phyloP scores from a whole-genome alignment of 768 basidiomycete species.

The Auriculariales sp. region DNA sequence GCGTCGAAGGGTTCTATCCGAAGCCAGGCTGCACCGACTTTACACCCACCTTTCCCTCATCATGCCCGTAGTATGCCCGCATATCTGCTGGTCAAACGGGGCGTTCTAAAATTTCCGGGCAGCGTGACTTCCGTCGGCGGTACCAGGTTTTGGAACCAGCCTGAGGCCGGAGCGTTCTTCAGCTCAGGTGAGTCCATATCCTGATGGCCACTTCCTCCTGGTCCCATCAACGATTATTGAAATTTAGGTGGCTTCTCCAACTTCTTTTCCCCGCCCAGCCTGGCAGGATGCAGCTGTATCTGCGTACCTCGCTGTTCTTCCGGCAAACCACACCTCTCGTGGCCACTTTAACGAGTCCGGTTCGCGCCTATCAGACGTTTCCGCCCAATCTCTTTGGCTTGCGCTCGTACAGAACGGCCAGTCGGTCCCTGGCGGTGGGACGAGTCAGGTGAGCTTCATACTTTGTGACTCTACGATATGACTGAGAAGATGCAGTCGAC shows the following conservation, averaged over 20 bases:
- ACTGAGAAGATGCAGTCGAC: conserved; percentile 10
- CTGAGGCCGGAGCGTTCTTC: conserved; percentile 9
- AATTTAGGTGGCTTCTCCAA: conserved; percentile 27
- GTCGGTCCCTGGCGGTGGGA: too few species aligned
- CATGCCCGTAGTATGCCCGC: conserved; percentile 7
- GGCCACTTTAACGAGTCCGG: conserved; percentile 3
- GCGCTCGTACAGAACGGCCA: conserved; percentile 5
- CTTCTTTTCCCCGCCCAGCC: conserved; percentile 24
- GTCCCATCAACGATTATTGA: too few species aligned
- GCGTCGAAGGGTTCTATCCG: conserved; percentile 9
- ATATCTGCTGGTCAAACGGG: background rate
- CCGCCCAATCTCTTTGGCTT: conserved; percentile 9
- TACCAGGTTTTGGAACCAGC: conserved; percentile 5
- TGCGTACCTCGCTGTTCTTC: conserved; percentile 12
- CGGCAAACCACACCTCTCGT: background rate
- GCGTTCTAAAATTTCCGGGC: background rate
- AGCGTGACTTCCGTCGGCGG: conserved; percentile 9
- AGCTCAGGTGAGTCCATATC: conserved; percentile 10
- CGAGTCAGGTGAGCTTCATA: too few species aligned
- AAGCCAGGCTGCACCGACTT: conserved; percentile 6
- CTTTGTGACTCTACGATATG: too few species aligned
- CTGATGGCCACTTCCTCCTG: too few species aligned
- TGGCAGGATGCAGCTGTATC: conserved; percentile 22
- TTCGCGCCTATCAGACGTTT: conserved; percentile 11
- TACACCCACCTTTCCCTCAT: conserved; percentile 10